Base-by-base conservation (phyloP, 2,329 filamentous ascomycete genomes). In the Curvularia sp. region DNA sequence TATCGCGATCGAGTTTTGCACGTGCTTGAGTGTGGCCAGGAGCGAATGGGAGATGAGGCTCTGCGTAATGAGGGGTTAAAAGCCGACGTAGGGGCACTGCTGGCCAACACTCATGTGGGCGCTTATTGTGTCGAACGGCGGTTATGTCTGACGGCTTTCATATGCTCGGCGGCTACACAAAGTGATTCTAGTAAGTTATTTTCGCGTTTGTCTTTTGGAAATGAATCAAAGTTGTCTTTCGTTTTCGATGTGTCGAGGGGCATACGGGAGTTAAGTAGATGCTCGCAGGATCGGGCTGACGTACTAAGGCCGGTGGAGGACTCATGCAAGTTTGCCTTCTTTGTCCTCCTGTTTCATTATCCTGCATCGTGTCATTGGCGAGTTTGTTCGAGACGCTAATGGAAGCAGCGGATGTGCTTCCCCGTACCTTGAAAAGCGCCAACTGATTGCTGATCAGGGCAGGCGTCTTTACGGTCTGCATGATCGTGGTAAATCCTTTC, bases 211-310 rank as follows among this genome's bases (percentile, higher is more conserved):
- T 30, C 31, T 55, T 12, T 44, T 33, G 20, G 50, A 28, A 33
- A 43, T 24, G 26, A 20, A 30, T 41, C 31, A 4, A 47, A 51
- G 13, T 41, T 39, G 51, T 31, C 20, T 53, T 20, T 33, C 28
- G 9, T 13, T 30, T 31, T 38, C 28, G 44, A 13, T 43, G 55
- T 49, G 44, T n/a, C 52, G 63, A 59, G 63, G 42, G 65, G 58
- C 54, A n/a, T 47, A 30, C 43, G 57, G 56, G 49, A 56, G 26
- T 70, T 69, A 70, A 69, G 61, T 70, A 70, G 63, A 51, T 49
- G 52, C 54, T 49, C 41, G 53, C 49, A 30, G 13, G 54, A 51
- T 31, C 26, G 47, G 49, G 60, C 59, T 63, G 58, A 58, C 52
- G 49, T 54, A 58, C 60, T 63, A 64, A 49, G 35, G 41, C 44